These are phyloP conservation scores for Fusarium chlamydosporum DNA, from an alignment of 2,329 filamentous ascomycete species.

Conservation along the genomic window DNA sequence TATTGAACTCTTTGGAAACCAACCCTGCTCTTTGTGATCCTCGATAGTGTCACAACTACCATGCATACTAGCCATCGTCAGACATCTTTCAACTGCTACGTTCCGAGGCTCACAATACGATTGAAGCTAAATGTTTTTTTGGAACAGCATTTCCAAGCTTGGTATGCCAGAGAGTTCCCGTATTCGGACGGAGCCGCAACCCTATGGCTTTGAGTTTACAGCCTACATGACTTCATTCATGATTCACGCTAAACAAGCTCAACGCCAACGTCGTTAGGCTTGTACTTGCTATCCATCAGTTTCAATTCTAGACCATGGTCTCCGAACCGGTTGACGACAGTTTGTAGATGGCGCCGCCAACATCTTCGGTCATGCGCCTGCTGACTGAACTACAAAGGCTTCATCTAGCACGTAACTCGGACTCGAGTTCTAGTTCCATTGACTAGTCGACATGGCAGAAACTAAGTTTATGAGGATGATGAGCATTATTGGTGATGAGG, in stretches of 20 bases:
- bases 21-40: not conserved
- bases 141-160: not conserved
- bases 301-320: conserved; percentile 20
- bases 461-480: not conserved
- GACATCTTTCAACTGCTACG: too few species aligned
- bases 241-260: conserved; percentile 1
- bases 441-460: not conserved
- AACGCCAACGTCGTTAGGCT: not conserved
- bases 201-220: not conserved
- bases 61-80: not conserved
- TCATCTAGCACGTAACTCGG: not conserved
- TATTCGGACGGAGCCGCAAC: conserved; percentile 9
- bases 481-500: not conserved
- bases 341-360: not conserved
- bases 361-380: not conserved
- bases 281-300: not conserved
- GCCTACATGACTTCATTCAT: not conserved
- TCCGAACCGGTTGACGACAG: not conserved
- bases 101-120: too few species aligned
- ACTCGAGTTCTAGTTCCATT: not conserved
- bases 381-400: not conserved
- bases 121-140: not conserved
- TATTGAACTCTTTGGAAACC: not conserved
- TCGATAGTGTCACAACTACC: not conserved
- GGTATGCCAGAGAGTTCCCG: conserved; percentile 4